Base-by-base conservation (phyloP, 2,329 filamentous ascomycete species). In the Diaporthe longicolla region DNA sequence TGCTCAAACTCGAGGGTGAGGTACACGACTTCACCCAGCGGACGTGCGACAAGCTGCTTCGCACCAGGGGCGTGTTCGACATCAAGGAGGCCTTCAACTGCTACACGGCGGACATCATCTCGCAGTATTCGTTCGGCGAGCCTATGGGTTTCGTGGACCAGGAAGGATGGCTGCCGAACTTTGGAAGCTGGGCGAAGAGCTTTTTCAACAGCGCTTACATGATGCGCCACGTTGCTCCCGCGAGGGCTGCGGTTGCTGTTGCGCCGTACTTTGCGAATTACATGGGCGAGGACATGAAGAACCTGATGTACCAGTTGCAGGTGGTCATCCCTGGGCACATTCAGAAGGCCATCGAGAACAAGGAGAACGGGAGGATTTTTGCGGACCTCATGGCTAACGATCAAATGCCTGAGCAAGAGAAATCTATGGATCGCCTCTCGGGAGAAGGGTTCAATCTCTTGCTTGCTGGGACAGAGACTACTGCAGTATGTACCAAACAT, bases 1-100 rank as follows among this genome's bases (percentile, higher is more conserved):
- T 82, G 55, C 59, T 77, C 3, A 76, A 76, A 79, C 79, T 83
- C n/a, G 82, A 83, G 74, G 73, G 75, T 4, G 77, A 80, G 26
- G 73, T 83, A 3, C 76, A 79, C 48, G 75, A 65, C 4, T 68
- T 79, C 21, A 78, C 77, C 3, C 79, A 80, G 74, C 77, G 73
- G 9, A 77, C 80, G 1, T 81, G 79, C 73, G 77, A 81, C 74
- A 81, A 82, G 74, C 73, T 83, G 24, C 61, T 73, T 2, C 63
- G 52, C 26, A 69, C 63, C 1, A 21, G 15, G 9, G 54, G 43
- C 1, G 61, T 45, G 13, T 73, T 73, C 10, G 63, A 73, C 7
- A 40, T 69, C 21, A 73, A 73, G 52, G 52, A 73, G 32, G 61
- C 71, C 0, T 69, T 73, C 61, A 73, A 73, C 43, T 73, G 61